Conservation (phyloP, 768 basidiomycete genomes). For the Collybiopsis luxurians region DNA sequence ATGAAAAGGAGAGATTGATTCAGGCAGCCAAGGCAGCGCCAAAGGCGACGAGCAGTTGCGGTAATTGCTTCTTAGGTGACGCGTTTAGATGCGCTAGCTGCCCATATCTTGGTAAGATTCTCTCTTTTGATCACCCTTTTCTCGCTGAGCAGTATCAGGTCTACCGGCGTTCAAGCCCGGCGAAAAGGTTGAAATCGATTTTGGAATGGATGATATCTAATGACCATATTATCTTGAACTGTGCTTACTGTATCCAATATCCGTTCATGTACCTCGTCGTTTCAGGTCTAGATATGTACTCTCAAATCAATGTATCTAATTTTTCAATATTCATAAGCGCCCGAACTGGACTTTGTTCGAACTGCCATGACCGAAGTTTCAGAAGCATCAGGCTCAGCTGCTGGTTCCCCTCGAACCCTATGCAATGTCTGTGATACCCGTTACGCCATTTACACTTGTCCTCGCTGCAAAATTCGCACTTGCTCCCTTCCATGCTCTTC, state of each 20-base stretch:
- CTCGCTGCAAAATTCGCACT: conserved; percentile 65
- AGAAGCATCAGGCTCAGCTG: not conserved
- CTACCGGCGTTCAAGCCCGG: conserved; percentile 98
- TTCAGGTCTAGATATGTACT: too few species aligned
- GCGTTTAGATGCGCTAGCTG: conserved; percentile 96
- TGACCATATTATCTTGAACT: not conserved
- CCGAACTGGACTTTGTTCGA: too few species aligned
- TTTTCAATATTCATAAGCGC: too few species aligned
- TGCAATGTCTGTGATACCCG: conserved; percentile 51
- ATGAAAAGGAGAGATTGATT: conserved; percentile 63
- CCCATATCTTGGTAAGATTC: conserved; percentile 85
- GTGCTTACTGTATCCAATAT: not conserved
- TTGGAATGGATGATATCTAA: conserved; percentile 88
- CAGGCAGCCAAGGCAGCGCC: conserved; percentile 68
- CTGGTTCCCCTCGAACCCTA: conserved; percentile 21
- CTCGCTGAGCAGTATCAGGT: conserved; percentile 46
- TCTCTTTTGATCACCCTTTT: not conserved
- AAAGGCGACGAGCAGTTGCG: conserved; percentile 95
- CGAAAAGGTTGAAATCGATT: conserved; percentile 92
- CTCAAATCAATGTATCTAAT: too few species aligned
- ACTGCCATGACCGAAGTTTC: too few species aligned
- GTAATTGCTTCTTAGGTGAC: conserved; percentile 96
- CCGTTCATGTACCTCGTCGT: too few species aligned
- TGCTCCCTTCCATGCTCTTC: conserved; percentile 72
- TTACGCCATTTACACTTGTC: conserved; percentile 72